These are phyloP conservation scores for Diplodia mutila DNA, from an alignment of 2,329 filamentous ascomycete genomes.

Conservation along the genomic window DNA sequence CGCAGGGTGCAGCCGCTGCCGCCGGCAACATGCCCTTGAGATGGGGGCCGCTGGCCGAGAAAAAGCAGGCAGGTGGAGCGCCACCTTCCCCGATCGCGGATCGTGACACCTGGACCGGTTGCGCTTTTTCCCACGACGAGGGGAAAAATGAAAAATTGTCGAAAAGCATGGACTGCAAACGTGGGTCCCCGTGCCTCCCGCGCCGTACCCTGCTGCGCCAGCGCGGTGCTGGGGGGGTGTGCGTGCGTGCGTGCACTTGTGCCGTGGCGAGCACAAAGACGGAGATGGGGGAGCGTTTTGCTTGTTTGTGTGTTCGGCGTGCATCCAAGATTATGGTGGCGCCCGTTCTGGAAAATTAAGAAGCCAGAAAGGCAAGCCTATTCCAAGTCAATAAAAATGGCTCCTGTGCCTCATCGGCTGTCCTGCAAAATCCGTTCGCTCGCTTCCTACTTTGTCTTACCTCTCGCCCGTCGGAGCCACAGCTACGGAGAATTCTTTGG, in stretches of 20 bases:
- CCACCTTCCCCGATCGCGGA: not conserved
- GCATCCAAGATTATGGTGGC: conserved; percentile 22
- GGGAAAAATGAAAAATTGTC: not conserved
- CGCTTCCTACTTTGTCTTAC: conserved; percentile 6
- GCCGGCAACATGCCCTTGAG: not conserved
- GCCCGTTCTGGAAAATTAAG: conserved; percentile 20
- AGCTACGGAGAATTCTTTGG: conserved; percentile 23
- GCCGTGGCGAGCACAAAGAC: not conserved
- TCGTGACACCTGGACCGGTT: not conserved
- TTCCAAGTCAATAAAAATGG: conserved; percentile 18
- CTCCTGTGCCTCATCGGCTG: not conserved
- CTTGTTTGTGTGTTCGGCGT: conserved; percentile 17
- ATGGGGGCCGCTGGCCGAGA: not conserved
- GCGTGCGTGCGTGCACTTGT: not conserved
- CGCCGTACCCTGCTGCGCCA: not conserved
- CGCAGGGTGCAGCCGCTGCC: conserved; percentile 12
- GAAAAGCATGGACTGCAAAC: not conserved
- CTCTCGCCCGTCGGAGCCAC: not conserved
- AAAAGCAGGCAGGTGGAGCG: conserved; percentile 17
- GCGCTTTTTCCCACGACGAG: not conserved
- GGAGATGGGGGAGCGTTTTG: conserved; percentile 2
- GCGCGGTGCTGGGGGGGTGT: not conserved
- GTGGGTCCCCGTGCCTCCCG: not conserved
- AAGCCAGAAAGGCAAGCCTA: not conserved
- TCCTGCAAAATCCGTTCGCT: not conserved